Evolutionary conservation across 2,329 filamentous ascomycete genomes (phyloP), one percentile per base, ranked within the genome.

Genomic region (Trichoderma polysporum): DNA sequence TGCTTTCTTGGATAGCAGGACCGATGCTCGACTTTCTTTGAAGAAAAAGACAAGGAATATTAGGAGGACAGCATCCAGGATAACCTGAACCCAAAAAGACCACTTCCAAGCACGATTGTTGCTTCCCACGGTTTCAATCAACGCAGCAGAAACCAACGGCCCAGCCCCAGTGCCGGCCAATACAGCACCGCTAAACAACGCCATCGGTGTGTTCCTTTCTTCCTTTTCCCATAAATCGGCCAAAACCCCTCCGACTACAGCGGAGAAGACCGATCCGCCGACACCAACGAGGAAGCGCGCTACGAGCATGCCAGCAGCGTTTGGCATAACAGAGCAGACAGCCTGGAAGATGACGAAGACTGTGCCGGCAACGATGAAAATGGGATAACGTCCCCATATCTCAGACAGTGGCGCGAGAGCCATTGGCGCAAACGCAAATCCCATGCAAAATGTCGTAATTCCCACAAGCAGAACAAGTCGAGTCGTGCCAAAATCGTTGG

Each of bases 171-270:
- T 96, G 0, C 93, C 94, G 10, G 90, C 84, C 0, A 97, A 80
- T 0, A 93, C 93, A 3, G 84, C 83, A 0, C 90, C 92, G n/a
- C 90, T 91, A 76, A 97, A 97, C 0, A 97, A 76, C 0, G 92
- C 90, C 94, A 97, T 97, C 0, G 94, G 91, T 0, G 90, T 93
- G 73, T 97, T 97, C 37, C 94, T 84, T 52, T 91, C 89, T 68
- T 91, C 81, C 10, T 91, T 88, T 56, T 90, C 86, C 80, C 93
- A 97, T 67, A 97, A 86, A 74, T 97, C 94, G 59, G 91, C 90
- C 47, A 97, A 90, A 4, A 97, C 91, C 3, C 94, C 94, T n/a
- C 94, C 94, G 0, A 97, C 90, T 85, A 97, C 94, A 25, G 92
- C 95, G 52, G 90, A 93, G 75, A 96, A 97, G 0, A 84, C 88